Base-by-base conservation (phyloP, 2,329 filamentous ascomycete species). In the Cladosporium sp. region DNA sequence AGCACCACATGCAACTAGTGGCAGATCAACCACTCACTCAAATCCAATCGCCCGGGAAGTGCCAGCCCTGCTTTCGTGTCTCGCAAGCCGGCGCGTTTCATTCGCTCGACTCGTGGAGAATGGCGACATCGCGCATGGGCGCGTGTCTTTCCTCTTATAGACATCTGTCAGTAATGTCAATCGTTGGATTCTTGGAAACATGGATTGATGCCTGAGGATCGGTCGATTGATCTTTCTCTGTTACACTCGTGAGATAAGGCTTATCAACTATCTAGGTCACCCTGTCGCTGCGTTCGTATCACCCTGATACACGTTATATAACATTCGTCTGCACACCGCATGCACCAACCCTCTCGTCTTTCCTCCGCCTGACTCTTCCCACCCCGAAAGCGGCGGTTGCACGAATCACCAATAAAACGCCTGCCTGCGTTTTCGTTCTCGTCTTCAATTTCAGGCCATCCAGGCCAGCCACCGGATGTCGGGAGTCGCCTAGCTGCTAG, bases 11-110 rank as follows among this genome's bases (percentile, higher is more conserved):
- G 37, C 45, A 24, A n/a, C 45, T 48, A 48, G 45, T 41, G 45
- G 45, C 45, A 47, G 45, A 48, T 48, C 45, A 41, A 32, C 45
- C 45, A 48, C 37, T 48, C 45, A 48, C 36, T 48, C 19, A 12
- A 41, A 40, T 41, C 45, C 45, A 48, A 48, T 41, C 45, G 45
- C 45, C 45, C 45, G 45, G 45, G 19, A 41, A 19, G 37, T 48
- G 22, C 45, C 45, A 48, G 45, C 45, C 45, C 45, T 48, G 45
- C 45, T 37, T n/a, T 48, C 37, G 29, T 34, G 37, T 40, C 37
- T 41, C 36, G 45, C 45, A 15, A 48, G 27, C 24, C 30, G 37
- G 34, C 45, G 37, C 45, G 22, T 32, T 17, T 48, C 18, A 48
- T 36, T 41, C 45, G 45, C 17, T 22, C 45, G 45, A 40, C 37